A percentile compares a stretch with the other conserved stretches of the same genome.
These are phyloP conservation scores for Xylaria digitata DNA, from an alignment of 2,329 filamentous ascomycete genomes.

Conservation along the genomic window DNA sequence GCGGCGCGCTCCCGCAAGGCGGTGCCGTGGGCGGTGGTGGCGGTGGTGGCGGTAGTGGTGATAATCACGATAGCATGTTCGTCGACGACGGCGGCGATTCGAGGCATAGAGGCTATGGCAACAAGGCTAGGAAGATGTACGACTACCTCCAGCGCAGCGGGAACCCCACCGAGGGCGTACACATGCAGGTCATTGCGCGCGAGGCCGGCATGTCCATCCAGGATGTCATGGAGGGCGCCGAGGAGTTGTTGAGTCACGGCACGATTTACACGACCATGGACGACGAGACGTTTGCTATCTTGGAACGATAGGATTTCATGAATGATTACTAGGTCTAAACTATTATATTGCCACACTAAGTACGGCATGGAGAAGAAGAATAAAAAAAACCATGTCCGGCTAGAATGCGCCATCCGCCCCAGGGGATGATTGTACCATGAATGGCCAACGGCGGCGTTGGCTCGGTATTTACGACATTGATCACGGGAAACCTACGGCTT, in stretches of 20 bases:
- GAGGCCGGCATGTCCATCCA: conserved; percentile 72
- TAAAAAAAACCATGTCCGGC: background rate
- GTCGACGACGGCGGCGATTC: conserved; percentile 58
- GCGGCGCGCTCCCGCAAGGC: conserved; percentile 61
- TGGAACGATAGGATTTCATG: conserved; percentile 65
- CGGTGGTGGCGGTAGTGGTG: conserved; percentile 51
- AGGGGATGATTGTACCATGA: conserved; percentile 42
- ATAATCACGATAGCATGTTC: conserved; percentile 65
- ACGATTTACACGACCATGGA: conserved; percentile 92
- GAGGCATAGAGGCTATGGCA: conserved; percentile 62
- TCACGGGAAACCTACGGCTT: conserved; percentile 7
- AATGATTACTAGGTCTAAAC: background rate
- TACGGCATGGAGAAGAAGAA: background rate
- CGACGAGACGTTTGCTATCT: conserved; percentile 89
- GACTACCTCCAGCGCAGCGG: conserved; percentile 73
- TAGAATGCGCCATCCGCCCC: conserved; percentile 22
- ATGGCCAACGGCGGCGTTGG: conserved; percentile 27
- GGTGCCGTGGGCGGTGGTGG: conserved; percentile 52
- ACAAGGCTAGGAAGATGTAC: conserved; percentile 76
- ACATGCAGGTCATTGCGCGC: conserved; percentile 80
- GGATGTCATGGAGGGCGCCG: conserved; percentile 80
- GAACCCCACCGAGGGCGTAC: conserved; percentile 83
- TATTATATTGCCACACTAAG: background rate
- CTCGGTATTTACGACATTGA: conserved; percentile 29
- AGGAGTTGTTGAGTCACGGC: conserved; percentile 80